Evolutionary conservation across 2,329 filamentous ascomycete species (phyloP).

Genomic region (Phyllachora maydis): DNA sequence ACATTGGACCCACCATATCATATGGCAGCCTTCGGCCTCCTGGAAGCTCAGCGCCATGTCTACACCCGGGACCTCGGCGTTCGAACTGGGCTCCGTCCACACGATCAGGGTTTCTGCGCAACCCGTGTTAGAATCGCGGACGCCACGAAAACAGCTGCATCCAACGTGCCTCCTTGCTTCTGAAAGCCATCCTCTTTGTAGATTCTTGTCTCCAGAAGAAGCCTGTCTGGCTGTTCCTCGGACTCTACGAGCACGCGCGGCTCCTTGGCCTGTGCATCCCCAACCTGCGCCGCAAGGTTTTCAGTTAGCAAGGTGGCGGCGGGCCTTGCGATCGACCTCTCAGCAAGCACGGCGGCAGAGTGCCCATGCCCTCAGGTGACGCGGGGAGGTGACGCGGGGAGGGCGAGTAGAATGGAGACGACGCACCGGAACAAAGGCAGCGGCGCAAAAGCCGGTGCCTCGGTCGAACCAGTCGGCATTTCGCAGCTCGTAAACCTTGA

Average conservation of each 20-base stretch:
- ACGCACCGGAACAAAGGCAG: conserved; percentile 52
- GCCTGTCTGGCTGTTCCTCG: conserved; percentile 70
- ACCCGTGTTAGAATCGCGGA: conserved; percentile 9
- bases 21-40: conserved; percentile 80
- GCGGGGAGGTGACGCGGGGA: too few species aligned
- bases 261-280: conserved; percentile 48
- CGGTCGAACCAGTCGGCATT: conserved; percentile 99
- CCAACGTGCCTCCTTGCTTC: conserved; percentile 71
- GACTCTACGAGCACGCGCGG: conserved; percentile 80
- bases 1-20: conserved; percentile 68
- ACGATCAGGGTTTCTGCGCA: conserved; percentile 79
- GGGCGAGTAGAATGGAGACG: too few species aligned
- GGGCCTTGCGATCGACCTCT: too few species aligned
- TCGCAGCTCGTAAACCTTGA: conserved; percentile 97
- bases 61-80: conserved; percentile 60
- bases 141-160: too few species aligned
- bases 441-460: conserved; percentile 87
- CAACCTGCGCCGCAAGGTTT: too few species aligned
- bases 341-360: too few species aligned
- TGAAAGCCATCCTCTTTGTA: conserved; percentile 91
- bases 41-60: conserved; percentile 99
- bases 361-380: too few species aligned
- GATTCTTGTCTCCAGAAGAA: conserved; percentile 76
- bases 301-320: too few species aligned
- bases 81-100: conserved; percentile 77